Base-by-base conservation (phyloP, 257 asterid species). In the Lycium ferocissimum region DNA sequence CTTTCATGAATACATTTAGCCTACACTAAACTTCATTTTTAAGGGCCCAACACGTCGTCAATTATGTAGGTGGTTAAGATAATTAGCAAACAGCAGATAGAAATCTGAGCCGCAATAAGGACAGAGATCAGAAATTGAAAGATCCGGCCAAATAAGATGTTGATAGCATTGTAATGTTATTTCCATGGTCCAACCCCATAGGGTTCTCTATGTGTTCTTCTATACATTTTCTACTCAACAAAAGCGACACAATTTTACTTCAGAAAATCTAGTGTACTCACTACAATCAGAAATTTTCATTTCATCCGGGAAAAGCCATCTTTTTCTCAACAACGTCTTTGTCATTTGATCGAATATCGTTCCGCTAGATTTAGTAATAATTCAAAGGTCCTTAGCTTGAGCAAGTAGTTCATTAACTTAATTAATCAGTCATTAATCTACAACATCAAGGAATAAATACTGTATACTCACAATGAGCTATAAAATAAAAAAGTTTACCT, bases 401-500 rank as follows among this genome's bases (percentile, higher is more conserved):
- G 54, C 9, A 72, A 45, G 10, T 9, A 18, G 38, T 43, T 71
- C 56, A 3, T 72, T 9, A 43, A 76, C 82, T 76, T 26, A 51
- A 26, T 51, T 76, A 51, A 76, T 76, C 82, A 76, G 82, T 51
- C 65, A 17, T 15, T 37, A 37, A 69, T 14, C 22, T 7, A 22
- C 40, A 20, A 3, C 69, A 62, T 62, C 14, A 7, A 62, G 37
- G 20, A 20, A 62, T 22, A 62, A 13, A 2, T 17, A 76, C 14
- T 76, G 45, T 0, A 20, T 47, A 73, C 22, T 47, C 81, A 12
- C 10, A 45, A 72, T 72, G 37, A 72, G 76, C 26, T 69, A 69
- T 14, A 14, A 40, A 43, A 40, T 40, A 58, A 0, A 51, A n/a
- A 26, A 76, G 13, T 59, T 54, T 85, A 92, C 99, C 98, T 95